Conservation (phyloP, 805 yeast genomes). For the Saccharomycopsis babjevae region DNA sequence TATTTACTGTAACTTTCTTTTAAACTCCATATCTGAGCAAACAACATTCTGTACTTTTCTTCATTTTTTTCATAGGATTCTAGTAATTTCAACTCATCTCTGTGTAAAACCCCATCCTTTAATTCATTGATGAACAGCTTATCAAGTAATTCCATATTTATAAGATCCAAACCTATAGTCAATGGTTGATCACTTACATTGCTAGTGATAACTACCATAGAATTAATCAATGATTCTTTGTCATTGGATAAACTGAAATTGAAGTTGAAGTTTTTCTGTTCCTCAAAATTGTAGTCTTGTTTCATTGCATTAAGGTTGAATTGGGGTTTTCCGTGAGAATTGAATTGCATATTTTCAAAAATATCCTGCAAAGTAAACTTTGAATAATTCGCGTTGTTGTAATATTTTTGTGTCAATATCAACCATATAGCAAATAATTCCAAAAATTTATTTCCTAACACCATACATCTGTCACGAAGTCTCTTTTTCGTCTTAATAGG, state of each 20-base stretch:
- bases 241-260: constrained; percentile 16
- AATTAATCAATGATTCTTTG: constrained; percentile 9
- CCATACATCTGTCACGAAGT: constrained; percentile 7
- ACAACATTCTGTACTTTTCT: not conserved
- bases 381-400: not conserved
- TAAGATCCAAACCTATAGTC: constrained; percentile 14
- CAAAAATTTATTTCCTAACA: constrained; percentile 12
- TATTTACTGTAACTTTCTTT: constrained; percentile 17
- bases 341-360: not conserved
- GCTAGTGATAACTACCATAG: constrained; percentile 9
- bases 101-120: constrained; percentile 3
- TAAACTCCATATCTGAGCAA: constrained; percentile 17
- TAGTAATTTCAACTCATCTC: not conserved
- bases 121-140: constrained; percentile 1
- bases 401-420: not conserved
- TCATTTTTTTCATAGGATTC: not conserved
- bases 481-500: constrained; percentile 5
- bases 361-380: not conserved
- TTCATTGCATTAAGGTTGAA: not conserved
- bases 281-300: not conserved
- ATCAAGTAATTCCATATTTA: constrained; percentile 5
- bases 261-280: not conserved
- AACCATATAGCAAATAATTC: constrained; percentile 7
- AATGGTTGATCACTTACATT: not conserved
- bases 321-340: constrained; percentile 11